A percentile compares a stretch with the other conserved stretches of the same genome.
phyloP scores from a whole-genome alignment of 306 rosid species.

The Medicago ruthenica region DNA sequence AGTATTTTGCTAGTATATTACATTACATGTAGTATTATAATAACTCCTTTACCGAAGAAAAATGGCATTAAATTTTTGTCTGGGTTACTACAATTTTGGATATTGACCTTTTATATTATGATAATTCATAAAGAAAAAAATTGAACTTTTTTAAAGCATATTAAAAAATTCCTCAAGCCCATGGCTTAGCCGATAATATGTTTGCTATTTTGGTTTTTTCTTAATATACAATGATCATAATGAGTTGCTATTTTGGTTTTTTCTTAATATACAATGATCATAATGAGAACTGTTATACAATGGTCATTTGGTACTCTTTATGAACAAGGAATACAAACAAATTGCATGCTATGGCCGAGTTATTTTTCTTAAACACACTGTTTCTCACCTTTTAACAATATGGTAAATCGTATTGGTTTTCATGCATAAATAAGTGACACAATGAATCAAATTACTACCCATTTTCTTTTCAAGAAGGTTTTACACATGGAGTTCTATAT shows the following conservation, averaged over 20 bases:
- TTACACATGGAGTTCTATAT: too few species aligned
- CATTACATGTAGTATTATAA: not conserved
- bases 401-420: not conserved
- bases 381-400: not conserved
- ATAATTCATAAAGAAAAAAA: not conserved
- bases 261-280: not conserved
- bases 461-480: too few species aligned
- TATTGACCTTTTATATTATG: not conserved
- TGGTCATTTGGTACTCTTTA: not conserved
- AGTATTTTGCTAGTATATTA: not conserved
- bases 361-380: not conserved
- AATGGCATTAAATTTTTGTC: not conserved
- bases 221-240: not conserved
- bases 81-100: not conserved
- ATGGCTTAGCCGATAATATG: not conserved
- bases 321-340: not conserved
- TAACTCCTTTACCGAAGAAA: not conserved
- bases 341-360: not conserved
- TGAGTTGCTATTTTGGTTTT: not conserved
- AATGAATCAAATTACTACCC: not conserved
- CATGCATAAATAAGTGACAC: not conserved
- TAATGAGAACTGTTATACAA: not conserved
- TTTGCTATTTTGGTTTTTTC: not conserved
- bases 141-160: not conserved
- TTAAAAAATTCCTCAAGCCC: not conserved